A percentile compares a stretch with the other conserved stretches of the same genome.
Evolutionary conservation across 306 rosid genomes (phyloP).

Genomic region (Begonia masoniana): DNA sequence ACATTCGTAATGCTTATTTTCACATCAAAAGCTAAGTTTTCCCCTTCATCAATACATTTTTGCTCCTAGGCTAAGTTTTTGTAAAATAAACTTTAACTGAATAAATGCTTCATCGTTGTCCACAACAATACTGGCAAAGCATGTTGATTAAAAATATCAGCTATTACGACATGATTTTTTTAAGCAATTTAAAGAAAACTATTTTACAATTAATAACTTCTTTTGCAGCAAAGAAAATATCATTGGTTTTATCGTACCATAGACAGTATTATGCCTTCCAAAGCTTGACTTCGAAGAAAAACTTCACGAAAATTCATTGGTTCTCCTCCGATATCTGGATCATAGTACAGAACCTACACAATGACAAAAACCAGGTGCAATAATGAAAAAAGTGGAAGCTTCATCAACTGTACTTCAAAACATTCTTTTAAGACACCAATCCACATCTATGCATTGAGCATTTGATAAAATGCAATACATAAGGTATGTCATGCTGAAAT

Average conservation of each 20-base stretch:
- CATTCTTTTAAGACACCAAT: background rate
- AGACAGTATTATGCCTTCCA: conserved; percentile 83
- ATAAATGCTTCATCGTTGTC: background rate
- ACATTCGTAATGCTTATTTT: background rate
- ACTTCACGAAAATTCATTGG: conserved; percentile 81
- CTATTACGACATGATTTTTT: too few relatives aligned
- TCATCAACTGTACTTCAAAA: background rate
- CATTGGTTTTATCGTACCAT: conserved; percentile 47
- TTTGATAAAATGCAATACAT: background rate
- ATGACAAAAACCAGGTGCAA: conserved; percentile 2
- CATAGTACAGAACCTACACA: conserved; percentile 64
- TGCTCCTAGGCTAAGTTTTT: too few relatives aligned
- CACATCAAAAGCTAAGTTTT: background rate
- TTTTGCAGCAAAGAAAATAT: background rate
- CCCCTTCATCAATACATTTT: background rate
- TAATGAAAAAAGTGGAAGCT: conserved; percentile 2
- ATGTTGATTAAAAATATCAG: too few relatives aligned
- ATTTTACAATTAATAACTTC: too few relatives aligned
- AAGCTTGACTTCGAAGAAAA: conserved; percentile 93
- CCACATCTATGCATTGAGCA: background rate
- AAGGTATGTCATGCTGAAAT: too few relatives aligned
- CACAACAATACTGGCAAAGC: too few relatives aligned
- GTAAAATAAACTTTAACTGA: background rate
- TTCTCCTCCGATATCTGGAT: conserved; percentile 71
- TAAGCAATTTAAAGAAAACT: too few relatives aligned